Base-by-base conservation (phyloP, 2,329 filamentous ascomycete species). In the Hypoxylon sp. region DNA sequence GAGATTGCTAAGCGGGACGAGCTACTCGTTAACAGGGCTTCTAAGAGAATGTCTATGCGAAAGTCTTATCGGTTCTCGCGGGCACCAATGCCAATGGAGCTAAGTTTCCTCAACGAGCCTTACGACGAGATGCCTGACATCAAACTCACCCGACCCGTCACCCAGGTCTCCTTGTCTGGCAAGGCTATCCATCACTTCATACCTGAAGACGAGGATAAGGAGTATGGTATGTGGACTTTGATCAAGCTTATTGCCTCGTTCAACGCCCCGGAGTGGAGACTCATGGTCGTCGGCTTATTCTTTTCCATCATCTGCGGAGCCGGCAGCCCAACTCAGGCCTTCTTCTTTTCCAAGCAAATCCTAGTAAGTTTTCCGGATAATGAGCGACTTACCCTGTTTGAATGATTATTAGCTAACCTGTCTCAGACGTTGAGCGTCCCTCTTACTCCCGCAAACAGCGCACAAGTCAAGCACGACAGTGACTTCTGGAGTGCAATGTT, bases 401-500 rank as follows among this genome's bases (percentile, higher is more conserved):
- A 3, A 33, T 26, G 24, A 22, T 18, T 16, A 28, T 53, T 59
- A 50, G 36, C 68, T 72, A 63, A 74, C 32, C 52, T 28, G 16
- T 8, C 52, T 63, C 61, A 81, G 69, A 80, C 74, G 7, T 70
- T 77, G 12, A 67, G 72, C 52, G 67, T 70, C 1, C 77, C 79
- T 9, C 70, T 89, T 18, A 86, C 83, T 24, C 78, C 80, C 14
- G 77, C 70, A 33, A 83, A 83, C 76, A 87, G 82, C 42, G 78
- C 75, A 28, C 78, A 87, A 56, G 83, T 96, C 54, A 87, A 90
- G 69, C 82, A 84, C 16, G 86, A 95, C 63, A 89, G 91, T 18
- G 88, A 93, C 74, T 97, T 97, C 77, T 97, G 93, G 93, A 89
- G 88, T 60, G 81, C 89, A 72, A 97, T 97, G 93, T 97, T 91